Evolutionary conservation across 345 rosid species (phyloP).

Genomic region (Balakata baccata): DNA sequence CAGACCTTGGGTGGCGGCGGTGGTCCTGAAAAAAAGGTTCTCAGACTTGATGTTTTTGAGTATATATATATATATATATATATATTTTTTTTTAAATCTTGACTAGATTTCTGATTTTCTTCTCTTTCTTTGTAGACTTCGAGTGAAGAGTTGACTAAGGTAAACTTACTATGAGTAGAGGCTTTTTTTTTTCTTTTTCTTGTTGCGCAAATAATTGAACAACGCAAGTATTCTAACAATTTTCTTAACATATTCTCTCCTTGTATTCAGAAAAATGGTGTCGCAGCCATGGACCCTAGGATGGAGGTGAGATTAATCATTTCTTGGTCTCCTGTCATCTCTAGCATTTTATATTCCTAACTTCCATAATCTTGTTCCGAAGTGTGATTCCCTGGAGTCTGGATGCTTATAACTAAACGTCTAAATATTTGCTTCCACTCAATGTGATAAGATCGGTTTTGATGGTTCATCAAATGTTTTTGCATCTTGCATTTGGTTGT

Average conservation of each 20-base stretch:
- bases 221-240: not conserved
- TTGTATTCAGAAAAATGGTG: slow-evolving; percentile 10
- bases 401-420: not conserved
- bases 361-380: too few relatives aligned
- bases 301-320: slow-evolving; percentile 50
- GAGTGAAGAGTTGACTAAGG: slow-evolving; percentile 17
- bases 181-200: not conserved
- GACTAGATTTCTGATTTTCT: not conserved
- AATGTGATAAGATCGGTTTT: not conserved
- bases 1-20: slow-evolving; percentile 76
- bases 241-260: not conserved
- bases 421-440: not conserved
- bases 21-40: slow-evolving; percentile 30
- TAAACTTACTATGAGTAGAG: not conserved
- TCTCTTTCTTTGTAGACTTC: not conserved
- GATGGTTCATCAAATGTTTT: not conserved
- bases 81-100: too few relatives aligned
- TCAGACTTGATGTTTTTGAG: not conserved
- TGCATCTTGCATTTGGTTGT: not conserved
- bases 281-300: slow-evolving; percentile 23
- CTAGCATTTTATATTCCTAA: not conserved
- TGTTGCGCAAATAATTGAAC: not conserved
- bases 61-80: too few relatives aligned
- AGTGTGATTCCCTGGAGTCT: too few relatives aligned
- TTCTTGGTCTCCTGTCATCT: not conserved